Evolutionary conservation across 441 rosid genomes (phyloP).

Genomic region (Kokia cookei): DNA sequence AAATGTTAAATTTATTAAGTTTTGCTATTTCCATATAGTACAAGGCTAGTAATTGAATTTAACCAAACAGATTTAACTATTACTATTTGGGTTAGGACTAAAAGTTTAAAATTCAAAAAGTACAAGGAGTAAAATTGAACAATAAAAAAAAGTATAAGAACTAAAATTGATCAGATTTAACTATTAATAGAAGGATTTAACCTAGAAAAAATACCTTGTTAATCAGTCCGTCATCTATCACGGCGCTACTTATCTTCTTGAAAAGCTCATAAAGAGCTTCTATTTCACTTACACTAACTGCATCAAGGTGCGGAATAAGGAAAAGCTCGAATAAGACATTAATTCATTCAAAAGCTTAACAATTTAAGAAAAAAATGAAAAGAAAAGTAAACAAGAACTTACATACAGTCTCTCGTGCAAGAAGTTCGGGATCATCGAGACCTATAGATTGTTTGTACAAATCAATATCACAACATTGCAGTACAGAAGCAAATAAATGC

Average conservation of each 20-base stretch:
- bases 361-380: background rate
- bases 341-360: background rate
- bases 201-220: conserved; percentile 51
- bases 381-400: conserved; percentile 25
- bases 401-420: conserved; percentile 97
- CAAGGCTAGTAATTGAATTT: too few species aligned
- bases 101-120: too few species aligned
- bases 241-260: conserved; percentile 97
- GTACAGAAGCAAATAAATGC: conserved; percentile 49
- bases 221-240: conserved; percentile 90
- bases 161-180: too few species aligned
- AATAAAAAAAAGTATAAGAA: too few species aligned
- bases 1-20: too few species aligned
- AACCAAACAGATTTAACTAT: too few species aligned
- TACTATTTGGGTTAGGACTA: too few species aligned
- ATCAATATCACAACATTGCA: conserved; percentile 78
- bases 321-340: background rate
- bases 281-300: conserved; percentile 97
- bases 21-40: too few species aligned
- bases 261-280: conserved; percentile 96
- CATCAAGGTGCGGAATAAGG: conserved; percentile 18
- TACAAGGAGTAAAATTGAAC: too few species aligned
- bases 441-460: conserved; percentile 67
- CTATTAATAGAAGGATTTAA: too few species aligned
- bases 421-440: conserved; percentile 83